These are phyloP conservation scores for Anisodus acutangulus DNA, from an alignment of 257 asterid species.

Conservation along the genomic window DNA sequence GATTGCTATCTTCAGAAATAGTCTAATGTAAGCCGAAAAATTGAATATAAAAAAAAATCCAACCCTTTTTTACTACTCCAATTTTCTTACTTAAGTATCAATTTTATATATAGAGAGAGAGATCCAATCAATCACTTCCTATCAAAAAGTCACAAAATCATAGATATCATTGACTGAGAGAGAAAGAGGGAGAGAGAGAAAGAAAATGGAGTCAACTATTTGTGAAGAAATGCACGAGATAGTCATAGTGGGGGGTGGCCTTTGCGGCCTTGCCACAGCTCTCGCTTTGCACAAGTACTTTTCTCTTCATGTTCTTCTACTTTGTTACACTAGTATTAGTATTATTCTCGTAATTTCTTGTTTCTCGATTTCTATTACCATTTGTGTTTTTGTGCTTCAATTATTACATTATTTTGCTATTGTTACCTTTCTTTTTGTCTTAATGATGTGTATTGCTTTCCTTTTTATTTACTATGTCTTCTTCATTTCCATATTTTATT, in stretches of 20 bases:
- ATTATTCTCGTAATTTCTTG: too few relatives aligned
- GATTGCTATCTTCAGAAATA: too few relatives aligned
- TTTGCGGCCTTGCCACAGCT: slow-evolving; percentile 52
- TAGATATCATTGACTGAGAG: not conserved
- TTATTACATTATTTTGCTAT: too few relatives aligned
- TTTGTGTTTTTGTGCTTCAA: too few relatives aligned
- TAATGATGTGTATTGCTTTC: too few relatives aligned
- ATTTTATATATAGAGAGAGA: not conserved
- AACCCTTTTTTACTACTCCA: not conserved
- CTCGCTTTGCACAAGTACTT: slow-evolving; percentile 48
- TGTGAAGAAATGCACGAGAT: slow-evolving; percentile 34
- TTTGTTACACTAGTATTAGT: too few relatives aligned
- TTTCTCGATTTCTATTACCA: too few relatives aligned
- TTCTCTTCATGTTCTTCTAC: not conserved
- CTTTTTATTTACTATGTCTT: too few relatives aligned
- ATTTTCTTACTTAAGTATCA: not conserved
- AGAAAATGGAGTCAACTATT: slow-evolving; percentile 32
- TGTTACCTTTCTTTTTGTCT: too few relatives aligned
- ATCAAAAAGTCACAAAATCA: not conserved
- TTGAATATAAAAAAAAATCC: not conserved
- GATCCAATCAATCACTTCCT: not conserved
- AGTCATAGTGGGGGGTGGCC: slow-evolving; percentile 50
- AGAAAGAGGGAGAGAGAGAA: not conserved
- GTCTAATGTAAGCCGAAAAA: too few relatives aligned
- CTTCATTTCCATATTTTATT: too few relatives aligned